phyloP scores from a whole-genome alignment of 306 rosid genomes.

The Citrullus mucosospermus region DNA sequence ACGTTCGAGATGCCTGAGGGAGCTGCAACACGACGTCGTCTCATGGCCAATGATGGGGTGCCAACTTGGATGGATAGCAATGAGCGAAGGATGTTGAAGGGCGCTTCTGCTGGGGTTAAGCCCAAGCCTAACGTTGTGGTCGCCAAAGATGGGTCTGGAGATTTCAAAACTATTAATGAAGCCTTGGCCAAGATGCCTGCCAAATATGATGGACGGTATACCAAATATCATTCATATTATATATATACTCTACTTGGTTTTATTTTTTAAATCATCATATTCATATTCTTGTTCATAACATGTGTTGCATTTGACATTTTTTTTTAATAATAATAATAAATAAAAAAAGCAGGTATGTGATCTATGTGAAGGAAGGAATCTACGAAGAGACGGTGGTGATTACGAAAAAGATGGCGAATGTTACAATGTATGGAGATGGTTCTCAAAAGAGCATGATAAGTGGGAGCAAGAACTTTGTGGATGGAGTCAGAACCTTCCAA shows the following conservation, averaged over 20 bases:
- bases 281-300: no score
- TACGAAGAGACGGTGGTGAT: constrained; percentile 53
- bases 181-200: constrained; percentile 48
- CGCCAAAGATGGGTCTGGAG: constrained; percentile 61
- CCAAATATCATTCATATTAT: no score
- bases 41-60: constrained; percentile 18
- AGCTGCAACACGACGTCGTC: constrained; percentile 15
- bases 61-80: constrained; percentile 49
- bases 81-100: constrained; percentile 53
- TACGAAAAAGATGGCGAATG: constrained; percentile 44
- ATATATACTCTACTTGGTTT: no score
- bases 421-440: constrained; percentile 87
- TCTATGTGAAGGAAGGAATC: constrained; percentile 61
- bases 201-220: constrained; percentile 45
- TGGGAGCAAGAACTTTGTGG: constrained; percentile 52
- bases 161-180: constrained; percentile 50
- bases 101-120: constrained; percentile 17
- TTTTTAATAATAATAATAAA: background rate
- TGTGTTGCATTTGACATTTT: no score
- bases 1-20: background rate
- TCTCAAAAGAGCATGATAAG: constrained; percentile 73
- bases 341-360: constrained; percentile 42
- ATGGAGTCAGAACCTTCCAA: constrained; percentile 51
- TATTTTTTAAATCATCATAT: no score
- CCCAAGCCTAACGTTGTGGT: constrained; percentile 67